Base-by-base conservation (phyloP, 2,329 filamentous ascomycete genomes). In the Talaromyces funiculosus region DNA sequence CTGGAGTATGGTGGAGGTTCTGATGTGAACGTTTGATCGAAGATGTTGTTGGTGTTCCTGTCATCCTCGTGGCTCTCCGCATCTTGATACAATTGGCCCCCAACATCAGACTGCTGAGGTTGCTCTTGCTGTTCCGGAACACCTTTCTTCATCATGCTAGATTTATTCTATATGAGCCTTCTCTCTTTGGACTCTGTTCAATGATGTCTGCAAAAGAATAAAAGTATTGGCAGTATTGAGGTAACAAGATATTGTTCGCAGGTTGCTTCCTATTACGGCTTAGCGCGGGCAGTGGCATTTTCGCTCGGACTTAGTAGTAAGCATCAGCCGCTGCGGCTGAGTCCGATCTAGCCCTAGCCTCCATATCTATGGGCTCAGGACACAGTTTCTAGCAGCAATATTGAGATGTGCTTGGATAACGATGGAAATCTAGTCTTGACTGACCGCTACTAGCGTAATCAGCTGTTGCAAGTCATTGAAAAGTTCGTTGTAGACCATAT, bases 1-100 rank as follows among this genome's bases (percentile, higher is more conserved):
- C 60, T 62, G 26, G 62, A 63, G n/a, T 63, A 63, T 37, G 62
- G 60, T 14, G 62, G 62, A 35, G 62, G 62, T 54, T 63, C 62
- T 35, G 58, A 60, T 5, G 58, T 60, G 24, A 56, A 49, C 31
- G 59, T 57, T 24, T 61, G 51, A 35, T 60, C 53, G 35, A 61
- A 56, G 31, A 61, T 37, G 53, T 35, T 55, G n/a, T 38, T 35
- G 38, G 51, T 56, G 42, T 49, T 37, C 31, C 42, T 51, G 26
- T 43, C 20, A 22, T 18, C 20, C 37, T 59, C 42, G 29, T 40
- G 26, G 49, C 29, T 38, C 33, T 47, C 31, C 53, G 59, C 51
- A 54, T 40, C 29, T 12, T 40, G 51, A 29, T 54, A 9, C 51
- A 29, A 54, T 38, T 29, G 51, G 26, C 9, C 24, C 29, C n/a